Evolutionary conservation across 164 flowering plant genomes (phyloP).

Genomic region (Nelumbo lutea): DNA sequence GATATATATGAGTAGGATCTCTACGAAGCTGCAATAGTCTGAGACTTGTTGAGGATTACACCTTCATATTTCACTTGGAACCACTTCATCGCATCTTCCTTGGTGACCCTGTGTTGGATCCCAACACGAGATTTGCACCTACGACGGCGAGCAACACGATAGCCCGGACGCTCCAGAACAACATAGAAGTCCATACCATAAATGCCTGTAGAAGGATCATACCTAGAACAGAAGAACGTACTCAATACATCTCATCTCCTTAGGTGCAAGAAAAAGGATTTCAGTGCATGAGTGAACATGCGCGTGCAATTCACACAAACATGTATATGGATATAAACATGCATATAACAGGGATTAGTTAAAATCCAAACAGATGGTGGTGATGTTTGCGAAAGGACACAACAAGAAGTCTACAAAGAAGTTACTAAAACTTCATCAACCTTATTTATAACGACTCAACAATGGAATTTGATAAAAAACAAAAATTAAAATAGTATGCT

Average conservation of each 20-base stretch:
- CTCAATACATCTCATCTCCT: neutral
- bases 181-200: slow-evolving; percentile 36
- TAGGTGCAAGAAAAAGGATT: neutral
- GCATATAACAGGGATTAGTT: too few species aligned
- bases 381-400: too few species aligned
- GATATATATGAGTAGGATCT: neutral
- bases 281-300: neutral
- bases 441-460: too few species aligned
- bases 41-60: slow-evolving; percentile 34
- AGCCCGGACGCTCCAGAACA: slow-evolving; percentile 33
- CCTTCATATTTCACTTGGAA: slow-evolving; percentile 37
- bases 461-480: too few species aligned
- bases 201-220: slow-evolving; percentile 36
- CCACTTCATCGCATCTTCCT: slow-evolving; percentile 39
- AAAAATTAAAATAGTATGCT: too few species aligned
- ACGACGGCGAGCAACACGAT: slow-evolving; percentile 33
- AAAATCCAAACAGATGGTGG: too few species aligned
- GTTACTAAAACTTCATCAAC: too few species aligned
- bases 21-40: slow-evolving; percentile 12
- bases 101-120: slow-evolving; percentile 30
- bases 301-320: neutral
- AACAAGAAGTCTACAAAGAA: too few species aligned
- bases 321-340: neutral
- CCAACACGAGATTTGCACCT: slow-evolving; percentile 31
- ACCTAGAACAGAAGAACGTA: slow-evolving; percentile 14